A percentile compares a stretch with the other conserved stretches of the same genome.
phyloP scores from a whole-genome alignment of 2,329 filamentous ascomycete genomes.

The Fusarium sp. region DNA sequence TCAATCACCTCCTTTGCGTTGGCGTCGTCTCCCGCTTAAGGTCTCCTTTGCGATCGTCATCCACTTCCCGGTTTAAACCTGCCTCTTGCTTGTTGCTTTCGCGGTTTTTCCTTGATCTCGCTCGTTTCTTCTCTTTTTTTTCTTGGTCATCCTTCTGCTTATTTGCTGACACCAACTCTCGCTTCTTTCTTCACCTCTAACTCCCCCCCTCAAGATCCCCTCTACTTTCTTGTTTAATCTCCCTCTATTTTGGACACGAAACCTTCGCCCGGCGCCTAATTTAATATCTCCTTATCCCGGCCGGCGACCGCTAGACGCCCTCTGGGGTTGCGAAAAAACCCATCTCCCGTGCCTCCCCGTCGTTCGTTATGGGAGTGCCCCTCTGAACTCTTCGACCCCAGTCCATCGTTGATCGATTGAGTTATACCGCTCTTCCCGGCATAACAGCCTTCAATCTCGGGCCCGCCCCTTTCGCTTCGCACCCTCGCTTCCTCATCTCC shows the following conservation, averaged over 20 bases:
- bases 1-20: slow-evolving; percentile 16
- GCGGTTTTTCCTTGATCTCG: slow-evolving; percentile 29
- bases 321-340: slow-evolving; percentile 34
- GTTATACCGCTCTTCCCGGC: slow-evolving; percentile 15
- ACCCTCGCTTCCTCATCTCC: slow-evolving; percentile 37
- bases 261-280: slow-evolving; percentile 28
- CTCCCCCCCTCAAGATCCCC: slow-evolving; percentile 9
- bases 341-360: slow-evolving; percentile 27
- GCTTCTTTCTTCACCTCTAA: slow-evolving; percentile 16
- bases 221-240: slow-evolving; percentile 23
- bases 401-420: slow-evolving; percentile 42
- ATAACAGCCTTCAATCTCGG: slow-evolving; percentile 15
- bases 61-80: slow-evolving; percentile 39
- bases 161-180: slow-evolving; percentile 8
- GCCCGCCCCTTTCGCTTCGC: slow-evolving; percentile 28
- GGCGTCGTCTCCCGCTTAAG: slow-evolving; percentile 10
- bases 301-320: slow-evolving; percentile 18
- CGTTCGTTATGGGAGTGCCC: slow-evolving; percentile 21
- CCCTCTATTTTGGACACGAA: slow-evolving; percentile 32
- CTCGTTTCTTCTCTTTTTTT: slow-evolving; percentile 14
- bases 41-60: slow-evolving; percentile 42
- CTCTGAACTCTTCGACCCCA: slow-evolving; percentile 19
- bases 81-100: slow-evolving; percentile 18
- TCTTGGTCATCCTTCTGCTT: slow-evolving; percentile 3
- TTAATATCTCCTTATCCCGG: slow-evolving; percentile 34